A percentile compares a stretch with the other conserved stretches of the same genome.
phyloP scores from a whole-genome alignment of 1,284 basidiomycete genomes.

The Agroathelia rolfsii region DNA sequence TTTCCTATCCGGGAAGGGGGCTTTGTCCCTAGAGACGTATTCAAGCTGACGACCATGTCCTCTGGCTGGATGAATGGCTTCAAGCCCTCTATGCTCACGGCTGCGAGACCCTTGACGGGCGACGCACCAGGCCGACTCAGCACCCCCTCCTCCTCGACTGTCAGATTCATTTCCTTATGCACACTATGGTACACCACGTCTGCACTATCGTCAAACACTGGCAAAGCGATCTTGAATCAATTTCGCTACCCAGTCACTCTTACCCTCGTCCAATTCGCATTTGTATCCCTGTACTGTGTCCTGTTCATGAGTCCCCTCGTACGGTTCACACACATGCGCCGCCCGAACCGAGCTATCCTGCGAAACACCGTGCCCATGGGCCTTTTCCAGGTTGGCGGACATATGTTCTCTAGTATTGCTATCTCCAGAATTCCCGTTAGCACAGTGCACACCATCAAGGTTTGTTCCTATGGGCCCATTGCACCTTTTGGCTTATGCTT shows the following conservation, averaged over 20 bases:
- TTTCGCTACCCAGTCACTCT: conserved; percentile 86
- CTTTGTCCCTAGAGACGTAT: too few species aligned
- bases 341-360: conserved; percentile 67
- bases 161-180: conserved; percentile 58
- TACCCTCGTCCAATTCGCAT: conserved; percentile 96
- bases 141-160: too few species aligned
- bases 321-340: conserved; percentile 55
- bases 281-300: conserved; percentile 82
- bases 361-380: conserved; percentile 85
- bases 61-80: too few species aligned
- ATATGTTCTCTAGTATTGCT: conserved; percentile 94
- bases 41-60: too few species aligned
- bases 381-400: conserved; percentile 91
- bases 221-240: conserved; percentile 79
- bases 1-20: too few species aligned
- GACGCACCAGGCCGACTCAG: too few species aligned
- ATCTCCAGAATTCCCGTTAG: conserved; percentile 94
- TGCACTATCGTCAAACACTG: conserved; percentile 82
- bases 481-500: conserved; percentile 7
- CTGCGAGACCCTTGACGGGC: too few species aligned
- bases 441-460: conserved; percentile 99
- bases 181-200: conserved; percentile 77
- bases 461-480: conserved; percentile 26
- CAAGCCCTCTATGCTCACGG: too few species aligned
- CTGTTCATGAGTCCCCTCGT: conserved; percentile 69